A percentile compares a stretch with the other conserved stretches of the same genome.
Conservation (phyloP, 2,329 filamentous ascomycete genomes). For the Fusarium heterosporum region DNA sequence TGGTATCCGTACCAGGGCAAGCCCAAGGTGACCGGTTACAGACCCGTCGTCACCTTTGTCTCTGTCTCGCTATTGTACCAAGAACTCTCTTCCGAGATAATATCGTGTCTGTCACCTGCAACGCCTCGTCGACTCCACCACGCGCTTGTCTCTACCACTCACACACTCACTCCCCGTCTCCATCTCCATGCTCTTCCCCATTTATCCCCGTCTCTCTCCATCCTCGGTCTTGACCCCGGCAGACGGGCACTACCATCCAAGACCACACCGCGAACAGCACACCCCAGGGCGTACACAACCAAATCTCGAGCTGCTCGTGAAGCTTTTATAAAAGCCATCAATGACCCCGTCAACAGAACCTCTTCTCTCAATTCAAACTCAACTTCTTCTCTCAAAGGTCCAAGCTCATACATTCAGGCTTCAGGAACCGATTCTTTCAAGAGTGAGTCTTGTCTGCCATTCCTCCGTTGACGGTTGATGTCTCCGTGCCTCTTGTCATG, state of each 20-base stretch:
- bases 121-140: conserved; percentile 46
- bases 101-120: conserved; percentile 51
- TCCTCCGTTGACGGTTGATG: conserved; percentile 11
- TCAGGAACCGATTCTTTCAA: conserved; percentile 56
- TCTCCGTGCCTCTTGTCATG: conserved; percentile 8
- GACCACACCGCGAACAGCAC: conserved; percentile 40
- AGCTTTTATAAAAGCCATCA: conserved; percentile 56
- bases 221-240: conserved; percentile 47
- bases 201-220: conserved; percentile 41
- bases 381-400: conserved; percentile 52
- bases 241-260: conserved; percentile 48
- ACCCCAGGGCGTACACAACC: conserved; percentile 43
- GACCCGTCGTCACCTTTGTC: conserved; percentile 32
- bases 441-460: conserved; percentile 51
- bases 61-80: conserved; percentile 35
- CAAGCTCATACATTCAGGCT: conserved; percentile 54
- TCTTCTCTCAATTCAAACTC: conserved; percentile 55
- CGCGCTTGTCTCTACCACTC: conserved; percentile 47
- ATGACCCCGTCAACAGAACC: conserved; percentile 55
- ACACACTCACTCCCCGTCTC: conserved; percentile 33
- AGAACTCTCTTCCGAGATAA: conserved; percentile 52
- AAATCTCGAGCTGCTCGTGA: conserved; percentile 45
- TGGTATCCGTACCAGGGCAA: conserved; percentile 16
- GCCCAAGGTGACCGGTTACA: conserved; percentile 16
- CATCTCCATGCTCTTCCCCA: conserved; percentile 18